phyloP scores from a whole-genome alignment of 2,329 filamentous ascomycete genomes.

The Thyridium curvatum region DNA sequence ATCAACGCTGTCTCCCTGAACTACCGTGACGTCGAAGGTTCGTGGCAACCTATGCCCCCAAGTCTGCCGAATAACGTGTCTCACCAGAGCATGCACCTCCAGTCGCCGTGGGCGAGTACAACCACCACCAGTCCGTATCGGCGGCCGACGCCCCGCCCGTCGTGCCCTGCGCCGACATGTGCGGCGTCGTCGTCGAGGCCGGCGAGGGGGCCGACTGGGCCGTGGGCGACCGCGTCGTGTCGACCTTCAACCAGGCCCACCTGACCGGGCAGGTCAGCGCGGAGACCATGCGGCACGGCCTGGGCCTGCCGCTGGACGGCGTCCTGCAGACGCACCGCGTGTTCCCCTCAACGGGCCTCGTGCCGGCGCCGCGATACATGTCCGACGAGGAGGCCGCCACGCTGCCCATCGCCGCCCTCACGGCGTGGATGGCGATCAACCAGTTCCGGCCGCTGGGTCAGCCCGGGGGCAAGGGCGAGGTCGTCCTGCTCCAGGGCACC shows the following conservation, averaged over 20 bases:
- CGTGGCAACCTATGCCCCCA: constrained; percentile 4
- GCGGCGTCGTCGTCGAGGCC: constrained; percentile 49
- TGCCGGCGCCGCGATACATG: constrained; percentile 50
- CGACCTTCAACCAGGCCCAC: constrained; percentile 54
- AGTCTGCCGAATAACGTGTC: not conserved
- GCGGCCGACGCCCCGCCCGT: constrained; percentile 30
- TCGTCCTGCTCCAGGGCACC: constrained; percentile 47
- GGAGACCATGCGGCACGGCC: constrained; percentile 46
- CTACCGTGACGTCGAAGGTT: constrained; percentile 43
- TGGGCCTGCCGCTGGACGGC: constrained; percentile 55
- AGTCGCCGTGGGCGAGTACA: constrained; percentile 63
- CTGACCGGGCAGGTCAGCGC: constrained; percentile 53
- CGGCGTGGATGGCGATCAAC: constrained; percentile 61
- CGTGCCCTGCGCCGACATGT: constrained; percentile 66
- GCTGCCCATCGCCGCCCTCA: constrained; percentile 55
- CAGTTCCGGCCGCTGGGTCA: constrained; percentile 49
- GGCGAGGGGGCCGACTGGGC: constrained; percentile 42
- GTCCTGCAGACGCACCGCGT: constrained; percentile 53
- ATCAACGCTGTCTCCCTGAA: constrained; percentile 41
- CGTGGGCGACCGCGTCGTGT: constrained; percentile 59
- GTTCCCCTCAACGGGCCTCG: constrained; percentile 49
- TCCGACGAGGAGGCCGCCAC: constrained; percentile 53
- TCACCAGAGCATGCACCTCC: not conserved
- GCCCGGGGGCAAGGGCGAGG: constrained; percentile 34
- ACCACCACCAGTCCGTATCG: constrained; percentile 51